phyloP scores from a whole-genome alignment of 2,329 filamentous ascomycete species.

The Penicillium occitanis region DNA sequence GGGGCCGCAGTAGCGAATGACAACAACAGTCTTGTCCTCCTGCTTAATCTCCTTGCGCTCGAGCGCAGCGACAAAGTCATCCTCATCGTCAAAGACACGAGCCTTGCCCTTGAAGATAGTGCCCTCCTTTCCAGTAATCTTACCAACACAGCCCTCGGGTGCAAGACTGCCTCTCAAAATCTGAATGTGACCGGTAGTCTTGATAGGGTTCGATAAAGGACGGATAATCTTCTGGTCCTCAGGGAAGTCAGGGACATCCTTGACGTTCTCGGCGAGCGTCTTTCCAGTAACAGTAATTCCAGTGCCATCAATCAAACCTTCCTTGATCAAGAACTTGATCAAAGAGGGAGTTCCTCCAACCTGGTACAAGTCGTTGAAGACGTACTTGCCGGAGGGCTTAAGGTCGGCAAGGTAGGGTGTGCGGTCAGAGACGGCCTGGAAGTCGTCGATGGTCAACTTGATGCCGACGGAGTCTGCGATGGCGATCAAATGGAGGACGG shows the following conservation, averaged over 20 bases:
- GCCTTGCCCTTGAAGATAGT: constrained; percentile 67
- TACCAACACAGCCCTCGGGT: constrained; percentile 69
- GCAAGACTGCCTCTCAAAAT: constrained; percentile 69
- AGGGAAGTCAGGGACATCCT: constrained; percentile 63
- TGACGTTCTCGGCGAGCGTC: constrained; percentile 59
- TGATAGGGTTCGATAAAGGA: constrained; percentile 68
- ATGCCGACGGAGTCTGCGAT: constrained; percentile 79
- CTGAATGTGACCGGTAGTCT: constrained; percentile 69
- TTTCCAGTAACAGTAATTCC: constrained; percentile 62
- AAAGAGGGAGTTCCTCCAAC: constrained; percentile 60
- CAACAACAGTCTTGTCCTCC: constrained; percentile 73
- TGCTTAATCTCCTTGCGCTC: constrained; percentile 69
- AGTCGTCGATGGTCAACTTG: constrained; percentile 81
- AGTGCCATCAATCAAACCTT: constrained; percentile 59
- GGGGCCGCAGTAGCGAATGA: constrained; percentile 72
- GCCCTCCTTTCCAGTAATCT: constrained; percentile 76
- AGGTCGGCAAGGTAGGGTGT: constrained; percentile 79
- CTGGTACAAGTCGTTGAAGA: constrained; percentile 58
- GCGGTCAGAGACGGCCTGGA: constrained; percentile 76
- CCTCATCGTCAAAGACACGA: constrained; percentile 68
- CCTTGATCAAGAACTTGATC: constrained; percentile 58
- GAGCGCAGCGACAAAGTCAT: constrained; percentile 66
- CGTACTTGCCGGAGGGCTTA: constrained; percentile 70
- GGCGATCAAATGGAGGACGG: constrained; percentile 79
- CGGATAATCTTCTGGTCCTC: constrained; percentile 68